phyloP scores from a whole-genome alignment of 2,329 filamentous ascomycete species.

The Chaetomium olivaceum region DNA sequence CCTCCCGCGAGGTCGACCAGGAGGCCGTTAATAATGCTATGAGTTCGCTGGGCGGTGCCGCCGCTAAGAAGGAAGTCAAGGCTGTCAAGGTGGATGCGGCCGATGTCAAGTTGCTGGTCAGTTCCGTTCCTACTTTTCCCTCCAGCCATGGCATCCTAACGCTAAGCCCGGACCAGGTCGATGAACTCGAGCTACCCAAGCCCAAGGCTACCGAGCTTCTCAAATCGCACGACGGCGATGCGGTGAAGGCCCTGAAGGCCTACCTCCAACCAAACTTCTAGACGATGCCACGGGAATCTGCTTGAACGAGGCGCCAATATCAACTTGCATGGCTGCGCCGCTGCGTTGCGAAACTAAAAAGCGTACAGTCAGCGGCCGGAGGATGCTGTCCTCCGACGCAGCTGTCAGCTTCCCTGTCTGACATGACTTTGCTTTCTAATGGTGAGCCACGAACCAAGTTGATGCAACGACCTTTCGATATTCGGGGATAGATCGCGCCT shows the following conservation, averaged over 20 bases:
- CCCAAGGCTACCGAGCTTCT: constrained; percentile 73
- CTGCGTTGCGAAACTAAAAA: background rate
- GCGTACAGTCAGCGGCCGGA: background rate
- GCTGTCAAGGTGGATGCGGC: constrained; percentile 73
- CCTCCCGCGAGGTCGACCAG: constrained; percentile 62
- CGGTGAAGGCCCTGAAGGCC: constrained; percentile 65
- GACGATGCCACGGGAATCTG: background rate
- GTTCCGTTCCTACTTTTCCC: constrained; percentile 31
- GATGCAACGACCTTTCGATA: background rate
- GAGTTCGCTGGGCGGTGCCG: constrained; percentile 56
- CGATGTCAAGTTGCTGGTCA: constrained; percentile 69
- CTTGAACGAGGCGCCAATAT: background rate
- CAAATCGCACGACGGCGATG: constrained; percentile 69
- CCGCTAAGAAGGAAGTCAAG: constrained; percentile 50
- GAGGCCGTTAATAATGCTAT: constrained; percentile 73
- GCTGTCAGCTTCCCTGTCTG: background rate
- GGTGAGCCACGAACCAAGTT: background rate
- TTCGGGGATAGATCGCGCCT: background rate
- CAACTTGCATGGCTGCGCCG: background rate
- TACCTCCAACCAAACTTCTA: constrained; percentile 43
- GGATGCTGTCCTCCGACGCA: constrained; percentile 1
- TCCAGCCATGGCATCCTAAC: background rate
- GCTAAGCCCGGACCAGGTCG: constrained; percentile 49
- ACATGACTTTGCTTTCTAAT: background rate
- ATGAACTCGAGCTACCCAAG: constrained; percentile 72